Evolutionary conservation across 2,329 filamentous ascomycete species (phyloP).

Genomic region (Clonostachys chloroleuca): DNA sequence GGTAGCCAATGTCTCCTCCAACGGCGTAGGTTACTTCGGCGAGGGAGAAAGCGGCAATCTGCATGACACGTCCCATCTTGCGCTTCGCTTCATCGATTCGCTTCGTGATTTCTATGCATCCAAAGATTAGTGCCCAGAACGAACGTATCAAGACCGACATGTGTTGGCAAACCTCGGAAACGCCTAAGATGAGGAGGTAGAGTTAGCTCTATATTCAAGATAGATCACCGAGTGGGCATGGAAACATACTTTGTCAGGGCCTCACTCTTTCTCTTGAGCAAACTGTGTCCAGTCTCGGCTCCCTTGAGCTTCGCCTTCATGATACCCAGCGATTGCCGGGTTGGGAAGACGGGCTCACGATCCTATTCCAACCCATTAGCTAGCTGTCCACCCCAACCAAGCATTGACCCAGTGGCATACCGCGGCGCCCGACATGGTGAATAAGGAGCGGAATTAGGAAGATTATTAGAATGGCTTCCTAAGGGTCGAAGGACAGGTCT

Average conservation of each 20-base stretch:
- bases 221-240: not conserved
- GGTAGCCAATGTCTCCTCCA: conserved; percentile 91
- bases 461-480: too few species aligned
- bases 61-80: conserved; percentile 99
- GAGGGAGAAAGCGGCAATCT: conserved; percentile 95
- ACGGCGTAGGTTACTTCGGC: conserved; percentile 97
- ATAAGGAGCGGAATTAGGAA: too few species aligned
- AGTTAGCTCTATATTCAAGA: not conserved
- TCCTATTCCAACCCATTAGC: conserved; percentile 55
- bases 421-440: conserved; percentile 30
- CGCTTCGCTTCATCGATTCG: conserved; percentile 98
- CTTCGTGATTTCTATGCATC: conserved; percentile 74
- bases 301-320: conserved; percentile 99
- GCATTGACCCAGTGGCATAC: conserved; percentile 17
- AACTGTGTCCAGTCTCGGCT: conserved; percentile 83
- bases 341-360: conserved; percentile 95
- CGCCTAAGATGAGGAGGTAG: conserved; percentile 50
- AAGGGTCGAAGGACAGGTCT: too few species aligned
- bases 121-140: not conserved
- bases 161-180: conserved; percentile 64
- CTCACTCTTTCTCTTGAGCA: conserved; percentile 97
- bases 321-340: conserved; percentile 89
- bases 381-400: not conserved
- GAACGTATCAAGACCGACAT: conserved; percentile 3
- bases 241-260: conserved; percentile 83